These are phyloP conservation scores for Hypomontagnella monticulosa DNA, from an alignment of 495 filamentous ascomycete genomes.

Conservation along the genomic window DNA sequence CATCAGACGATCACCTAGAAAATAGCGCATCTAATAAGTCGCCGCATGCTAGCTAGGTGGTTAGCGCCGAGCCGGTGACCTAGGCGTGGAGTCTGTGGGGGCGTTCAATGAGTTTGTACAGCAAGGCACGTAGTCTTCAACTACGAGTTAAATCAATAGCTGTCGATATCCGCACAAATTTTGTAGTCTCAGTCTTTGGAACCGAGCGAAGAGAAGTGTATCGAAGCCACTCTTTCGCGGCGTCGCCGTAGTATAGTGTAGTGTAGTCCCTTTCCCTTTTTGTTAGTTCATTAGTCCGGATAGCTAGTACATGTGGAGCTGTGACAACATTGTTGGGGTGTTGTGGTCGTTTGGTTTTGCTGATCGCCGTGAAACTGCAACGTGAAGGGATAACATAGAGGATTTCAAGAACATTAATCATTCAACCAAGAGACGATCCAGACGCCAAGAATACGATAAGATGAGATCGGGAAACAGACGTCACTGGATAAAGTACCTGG, in stretches of 20 bases:
- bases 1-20: conserved; percentile 26
- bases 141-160: background rate
- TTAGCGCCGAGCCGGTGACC: conserved; percentile 18
- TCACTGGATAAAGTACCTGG: conserved; percentile 38
- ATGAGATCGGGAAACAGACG: conserved; percentile 28
- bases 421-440: conserved; percentile 5
- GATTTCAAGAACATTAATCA: background rate
- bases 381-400: conserved; percentile 16
- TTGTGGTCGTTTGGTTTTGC: conserved; percentile 2
- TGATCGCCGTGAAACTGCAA: conserved; percentile 18
- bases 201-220: conserved; percentile 10
- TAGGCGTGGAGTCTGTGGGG: conserved; percentile 15
- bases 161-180: background rate
- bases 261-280: too few species aligned
- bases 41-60: conserved; percentile 9
- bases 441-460: conserved; percentile 28
- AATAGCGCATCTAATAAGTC: conserved; percentile 25
- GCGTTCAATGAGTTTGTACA: conserved; percentile 10
- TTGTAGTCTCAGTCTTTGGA: background rate
- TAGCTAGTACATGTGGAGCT: background rate
- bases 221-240: conserved; percentile 9
- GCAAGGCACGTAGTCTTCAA: background rate
- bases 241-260: conserved; percentile 2
- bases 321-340: background rate
- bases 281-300: too few species aligned